These are phyloP conservation scores for Graphilbum sp. DNA, from an alignment of 2,329 filamentous ascomycete species.

Conservation along the genomic window DNA sequence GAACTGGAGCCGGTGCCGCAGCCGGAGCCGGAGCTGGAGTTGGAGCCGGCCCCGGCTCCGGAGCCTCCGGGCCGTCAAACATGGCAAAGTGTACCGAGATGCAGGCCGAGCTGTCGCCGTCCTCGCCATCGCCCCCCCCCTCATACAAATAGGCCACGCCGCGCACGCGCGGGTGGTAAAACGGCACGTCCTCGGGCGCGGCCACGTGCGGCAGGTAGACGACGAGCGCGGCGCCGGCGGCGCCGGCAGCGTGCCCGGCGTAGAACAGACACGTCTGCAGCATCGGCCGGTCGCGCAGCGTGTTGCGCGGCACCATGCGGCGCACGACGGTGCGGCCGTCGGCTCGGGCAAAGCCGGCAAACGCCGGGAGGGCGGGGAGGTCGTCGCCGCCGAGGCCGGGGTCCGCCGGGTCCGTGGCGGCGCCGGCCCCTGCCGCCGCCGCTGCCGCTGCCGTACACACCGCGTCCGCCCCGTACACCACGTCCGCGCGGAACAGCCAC, in stretches of 20 bases:
- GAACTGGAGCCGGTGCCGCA: too few relatives aligned
- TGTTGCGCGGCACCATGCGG: constrained; percentile 68
- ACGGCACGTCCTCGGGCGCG: constrained; percentile 50
- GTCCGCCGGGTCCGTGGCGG: too few relatives aligned
- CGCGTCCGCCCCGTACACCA: constrained; percentile 35
- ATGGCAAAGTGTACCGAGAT: background rate
- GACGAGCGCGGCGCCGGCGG: constrained; percentile 33
- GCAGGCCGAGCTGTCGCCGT: background rate
- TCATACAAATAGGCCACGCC: constrained; percentile 63
- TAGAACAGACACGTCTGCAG: constrained; percentile 75
- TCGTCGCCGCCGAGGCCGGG: too few relatives aligned
- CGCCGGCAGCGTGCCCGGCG: constrained; percentile 9
- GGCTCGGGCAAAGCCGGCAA: constrained; percentile 9
- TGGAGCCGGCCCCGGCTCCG: too few relatives aligned
- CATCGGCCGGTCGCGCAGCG: constrained; percentile 54
- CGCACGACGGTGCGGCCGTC: constrained; percentile 54
- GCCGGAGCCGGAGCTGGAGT: too few relatives aligned
- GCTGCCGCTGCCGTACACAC: constrained; percentile 8
- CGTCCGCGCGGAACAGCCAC: constrained; percentile 64
- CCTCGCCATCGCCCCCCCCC: constrained; percentile 22
- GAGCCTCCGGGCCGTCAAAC: constrained; percentile 1
- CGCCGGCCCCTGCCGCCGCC: too few relatives aligned
- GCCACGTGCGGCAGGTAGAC: constrained; percentile 63
- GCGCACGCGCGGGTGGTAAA: constrained; percentile 69
- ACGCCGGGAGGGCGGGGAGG: constrained; percentile 10